Percentiles rank a stretch among this genome's conserved stretches.
These are phyloP conservation scores for Beauveria sp. DNA, from an alignment of 2,329 filamentous ascomycete genomes.

Conservation along the genomic window DNA sequence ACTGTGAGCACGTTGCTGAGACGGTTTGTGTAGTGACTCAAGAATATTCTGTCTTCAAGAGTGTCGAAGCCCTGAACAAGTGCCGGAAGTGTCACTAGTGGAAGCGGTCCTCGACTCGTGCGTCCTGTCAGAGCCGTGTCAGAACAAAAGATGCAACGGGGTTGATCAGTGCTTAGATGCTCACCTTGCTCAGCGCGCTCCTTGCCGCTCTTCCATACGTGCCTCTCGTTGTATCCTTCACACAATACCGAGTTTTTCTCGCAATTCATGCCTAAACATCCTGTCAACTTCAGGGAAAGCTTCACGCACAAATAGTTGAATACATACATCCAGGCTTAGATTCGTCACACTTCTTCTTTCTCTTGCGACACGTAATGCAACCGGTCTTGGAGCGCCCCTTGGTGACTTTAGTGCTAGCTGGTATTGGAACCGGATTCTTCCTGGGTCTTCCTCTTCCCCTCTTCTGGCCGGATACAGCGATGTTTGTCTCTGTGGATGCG, in stretches of 20 bases:
- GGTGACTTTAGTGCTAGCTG: slow-evolving; percentile 58
- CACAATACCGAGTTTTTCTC: slow-evolving; percentile 90
- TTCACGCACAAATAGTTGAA: background rate
- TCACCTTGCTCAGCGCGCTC: slow-evolving; percentile 65
- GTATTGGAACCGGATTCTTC: slow-evolving; percentile 64
- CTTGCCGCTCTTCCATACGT: slow-evolving; percentile 79
- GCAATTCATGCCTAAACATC: slow-evolving; percentile 66
- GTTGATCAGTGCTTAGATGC: slow-evolving; percentile 12
- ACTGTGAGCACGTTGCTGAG: slow-evolving; percentile 77
- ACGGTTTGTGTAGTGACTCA: slow-evolving; percentile 74
- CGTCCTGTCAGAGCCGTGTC: slow-evolving; percentile 33
- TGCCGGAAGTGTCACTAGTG: slow-evolving; percentile 50
- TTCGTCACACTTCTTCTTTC: slow-evolving; percentile 69
- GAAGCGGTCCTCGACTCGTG: slow-evolving; percentile 40
- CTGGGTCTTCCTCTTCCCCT: slow-evolving; percentile 72
- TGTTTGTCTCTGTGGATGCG: slow-evolving; percentile 16
- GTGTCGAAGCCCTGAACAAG: slow-evolving; percentile 79
- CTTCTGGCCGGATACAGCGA: slow-evolving; percentile 32
- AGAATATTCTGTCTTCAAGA: slow-evolving; percentile 68
- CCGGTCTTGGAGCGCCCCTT: slow-evolving; percentile 70
- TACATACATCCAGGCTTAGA: slow-evolving; percentile 57
- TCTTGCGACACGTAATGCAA: slow-evolving; percentile 58
- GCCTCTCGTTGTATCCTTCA: slow-evolving; percentile 81
- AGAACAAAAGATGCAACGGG: background rate
- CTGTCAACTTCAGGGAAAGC: slow-evolving; percentile 9